Evolutionary conservation across 2,329 filamentous ascomycete genomes (phyloP).

Genomic region (Tricladium varicosporioides): DNA sequence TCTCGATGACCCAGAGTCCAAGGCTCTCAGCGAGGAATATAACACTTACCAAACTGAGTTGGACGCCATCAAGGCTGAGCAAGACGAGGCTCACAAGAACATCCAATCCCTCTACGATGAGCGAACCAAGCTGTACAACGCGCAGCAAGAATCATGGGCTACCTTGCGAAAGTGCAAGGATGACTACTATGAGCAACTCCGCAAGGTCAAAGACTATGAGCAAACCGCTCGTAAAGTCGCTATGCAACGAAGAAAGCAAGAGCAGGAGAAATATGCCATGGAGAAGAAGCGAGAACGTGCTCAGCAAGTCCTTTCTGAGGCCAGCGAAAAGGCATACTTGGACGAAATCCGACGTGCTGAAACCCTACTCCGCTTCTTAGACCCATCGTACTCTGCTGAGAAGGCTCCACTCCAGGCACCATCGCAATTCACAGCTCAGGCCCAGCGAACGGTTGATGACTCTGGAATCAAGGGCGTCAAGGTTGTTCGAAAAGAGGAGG

Average conservation of each 20-base stretch:
- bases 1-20: conserved; percentile 87
- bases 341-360: conserved; percentile 91
- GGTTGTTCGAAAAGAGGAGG: conserved; percentile 83
- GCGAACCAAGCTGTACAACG: conserved; percentile 75
- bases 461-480: conserved; percentile 81
- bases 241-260: conserved; percentile 75
- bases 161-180: conserved; percentile 87
- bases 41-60: conserved; percentile 82
- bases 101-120: conserved; percentile 82
- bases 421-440: conserved; percentile 74
- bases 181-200: conserved; percentile 76
- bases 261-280: conserved; percentile 71
- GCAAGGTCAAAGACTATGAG: conserved; percentile 81
- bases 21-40: conserved; percentile 85
- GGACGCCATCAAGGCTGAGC: conserved; percentile 85
- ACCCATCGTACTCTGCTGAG: conserved; percentile 64
- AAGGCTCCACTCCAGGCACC: conserved; percentile 67
- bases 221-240: conserved; percentile 74
- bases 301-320: conserved; percentile 74
- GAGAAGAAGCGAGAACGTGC: conserved; percentile 75
- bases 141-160: conserved; percentile 83
- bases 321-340: conserved; percentile 81
- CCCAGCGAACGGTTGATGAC: conserved; percentile 80
- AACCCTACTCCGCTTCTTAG: conserved; percentile 86
- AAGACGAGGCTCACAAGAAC: conserved; percentile 88